A percentile compares a stretch with the other conserved stretches of the same genome.
Conservation (phyloP, 768 basidiomycete genomes). For the Pisolithus microcarpus region DNA sequence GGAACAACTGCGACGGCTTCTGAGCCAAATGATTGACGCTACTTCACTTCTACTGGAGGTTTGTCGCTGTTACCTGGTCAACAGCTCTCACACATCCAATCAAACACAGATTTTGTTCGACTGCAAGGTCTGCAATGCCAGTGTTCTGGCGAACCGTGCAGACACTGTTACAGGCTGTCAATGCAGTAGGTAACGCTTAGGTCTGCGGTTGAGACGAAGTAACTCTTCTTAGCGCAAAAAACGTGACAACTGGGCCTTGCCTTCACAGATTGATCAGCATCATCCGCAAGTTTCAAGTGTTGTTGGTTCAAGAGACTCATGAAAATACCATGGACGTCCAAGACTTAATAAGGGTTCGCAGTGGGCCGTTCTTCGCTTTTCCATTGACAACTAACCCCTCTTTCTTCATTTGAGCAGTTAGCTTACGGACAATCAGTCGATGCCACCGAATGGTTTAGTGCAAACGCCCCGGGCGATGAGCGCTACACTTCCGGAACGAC, state of each 20-base stretch:
- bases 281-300: constrained; percentile 27
- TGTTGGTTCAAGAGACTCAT: constrained; percentile 17
- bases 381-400: constrained; percentile 33
- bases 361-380: constrained; percentile 33
- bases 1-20: constrained; percentile 30
- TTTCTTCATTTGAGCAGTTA: constrained; percentile 41
- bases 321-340: constrained; percentile 28
- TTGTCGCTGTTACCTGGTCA: constrained; percentile 15
- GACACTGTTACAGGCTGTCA: constrained; percentile 16
- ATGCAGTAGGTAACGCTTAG: constrained; percentile 17
- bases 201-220: constrained; percentile 12
- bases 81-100: constrained; percentile 3
- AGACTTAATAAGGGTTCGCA: constrained; percentile 52
- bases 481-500: constrained; percentile 15
- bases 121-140: constrained; percentile 17
- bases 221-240: constrained; percentile 37
- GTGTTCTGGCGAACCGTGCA: constrained; percentile 21
- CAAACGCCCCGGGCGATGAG: constrained; percentile 6
- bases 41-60: constrained; percentile 41
- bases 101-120: constrained; percentile 13
- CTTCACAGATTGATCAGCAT: constrained; percentile 33
- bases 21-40: constrained; percentile 44
- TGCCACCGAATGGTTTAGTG: constrained; percentile 11
- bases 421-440: constrained; percentile 20
- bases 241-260: constrained; percentile 35